A percentile compares a stretch with the other conserved stretches of the same genome.
Evolutionary conservation across 176 grass and related monocot genomes (phyloP).

Genomic region (Melocanna baccifera): DNA sequence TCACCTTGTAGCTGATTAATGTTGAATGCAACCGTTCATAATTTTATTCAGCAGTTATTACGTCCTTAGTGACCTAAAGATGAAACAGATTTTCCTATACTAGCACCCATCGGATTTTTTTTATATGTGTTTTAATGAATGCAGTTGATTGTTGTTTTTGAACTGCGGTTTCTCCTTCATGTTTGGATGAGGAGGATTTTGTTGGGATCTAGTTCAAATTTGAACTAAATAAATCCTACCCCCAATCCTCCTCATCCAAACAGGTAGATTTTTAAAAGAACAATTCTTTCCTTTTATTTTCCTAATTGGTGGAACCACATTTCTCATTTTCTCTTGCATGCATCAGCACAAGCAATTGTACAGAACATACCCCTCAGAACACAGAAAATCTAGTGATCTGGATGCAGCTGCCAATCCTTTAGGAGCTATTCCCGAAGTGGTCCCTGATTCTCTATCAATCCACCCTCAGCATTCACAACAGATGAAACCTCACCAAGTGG

Average conservation of each 20-base stretch:
- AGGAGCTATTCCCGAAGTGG: constrained; percentile 25
- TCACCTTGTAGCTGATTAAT: neutral
- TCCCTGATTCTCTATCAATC: constrained; percentile 33
- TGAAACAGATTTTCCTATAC: neutral
- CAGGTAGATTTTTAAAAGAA: neutral
- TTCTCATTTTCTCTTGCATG: constrained; percentile 19
- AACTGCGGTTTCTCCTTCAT: neutral
- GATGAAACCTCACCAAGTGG: constrained; percentile 80
- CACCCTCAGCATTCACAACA: constrained; percentile 61
- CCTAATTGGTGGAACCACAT: neutral
- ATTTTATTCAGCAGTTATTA: neutral
- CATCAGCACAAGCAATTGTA: constrained; percentile 39
- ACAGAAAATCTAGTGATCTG: constrained; percentile 29
- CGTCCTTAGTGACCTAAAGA: neutral
- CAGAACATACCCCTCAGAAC: constrained; percentile 33
- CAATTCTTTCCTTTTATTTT: neutral
- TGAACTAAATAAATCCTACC: neutral
- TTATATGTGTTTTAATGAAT: neutral
- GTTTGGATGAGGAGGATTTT: neutral
- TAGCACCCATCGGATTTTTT: neutral
- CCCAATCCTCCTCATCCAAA: neutral
- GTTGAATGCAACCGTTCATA: neutral
- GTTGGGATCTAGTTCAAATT: neutral
- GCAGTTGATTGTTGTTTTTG: neutral
- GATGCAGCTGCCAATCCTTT: constrained; percentile 24